Conservation (phyloP, 2,329 filamentous ascomycete species). For the Coniochaeta pulveracea region DNA sequence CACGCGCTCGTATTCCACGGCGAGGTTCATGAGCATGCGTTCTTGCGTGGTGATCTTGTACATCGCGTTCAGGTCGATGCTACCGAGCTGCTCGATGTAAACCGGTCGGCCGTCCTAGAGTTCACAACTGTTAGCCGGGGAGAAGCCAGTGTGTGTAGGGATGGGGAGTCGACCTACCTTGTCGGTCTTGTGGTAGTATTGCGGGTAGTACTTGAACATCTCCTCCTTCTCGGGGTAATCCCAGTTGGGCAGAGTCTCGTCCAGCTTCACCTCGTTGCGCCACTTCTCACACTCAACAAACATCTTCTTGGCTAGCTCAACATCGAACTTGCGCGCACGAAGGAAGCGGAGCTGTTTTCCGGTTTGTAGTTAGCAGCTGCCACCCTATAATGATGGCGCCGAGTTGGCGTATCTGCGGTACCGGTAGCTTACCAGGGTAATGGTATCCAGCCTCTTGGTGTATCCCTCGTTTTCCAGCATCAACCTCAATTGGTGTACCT, state of each 20-base stretch:
- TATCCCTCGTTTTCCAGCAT: conserved; percentile 76
- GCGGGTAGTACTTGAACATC: conserved; percentile 86
- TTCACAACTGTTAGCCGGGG: neutral
- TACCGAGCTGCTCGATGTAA: conserved; percentile 93
- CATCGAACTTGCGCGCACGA: conserved; percentile 90
- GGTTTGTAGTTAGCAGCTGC: neutral
- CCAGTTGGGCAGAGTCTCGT: conserved; percentile 70
- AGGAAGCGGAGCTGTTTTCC: conserved; percentile 66
- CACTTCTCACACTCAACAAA: conserved; percentile 85
- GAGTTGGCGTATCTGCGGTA: no score
- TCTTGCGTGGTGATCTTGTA: conserved; percentile 87
- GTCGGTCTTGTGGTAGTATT: conserved; percentile 98
- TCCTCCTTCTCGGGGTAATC: conserved; percentile 77
- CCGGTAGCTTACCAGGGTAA: conserved; percentile 61
- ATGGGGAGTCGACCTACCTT: conserved; percentile 36
- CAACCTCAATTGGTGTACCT: conserved; percentile 74
- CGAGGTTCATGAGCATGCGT: conserved; percentile 92
- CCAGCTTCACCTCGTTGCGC: conserved; percentile 77
- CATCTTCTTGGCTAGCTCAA: conserved; percentile 77
- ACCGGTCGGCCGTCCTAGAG: conserved; percentile 82
- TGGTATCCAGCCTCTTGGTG: conserved; percentile 77
- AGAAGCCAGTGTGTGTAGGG: neutral
- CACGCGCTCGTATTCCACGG: conserved; percentile 95
- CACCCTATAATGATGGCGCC: neutral
- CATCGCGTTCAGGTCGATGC: conserved; percentile 82